Percentiles rank a stretch among this genome's conserved stretches.
These are phyloP conservation scores for Lactarius sanguifluus DNA, from an alignment of 768 basidiomycete genomes.

Conservation along the genomic window DNA sequence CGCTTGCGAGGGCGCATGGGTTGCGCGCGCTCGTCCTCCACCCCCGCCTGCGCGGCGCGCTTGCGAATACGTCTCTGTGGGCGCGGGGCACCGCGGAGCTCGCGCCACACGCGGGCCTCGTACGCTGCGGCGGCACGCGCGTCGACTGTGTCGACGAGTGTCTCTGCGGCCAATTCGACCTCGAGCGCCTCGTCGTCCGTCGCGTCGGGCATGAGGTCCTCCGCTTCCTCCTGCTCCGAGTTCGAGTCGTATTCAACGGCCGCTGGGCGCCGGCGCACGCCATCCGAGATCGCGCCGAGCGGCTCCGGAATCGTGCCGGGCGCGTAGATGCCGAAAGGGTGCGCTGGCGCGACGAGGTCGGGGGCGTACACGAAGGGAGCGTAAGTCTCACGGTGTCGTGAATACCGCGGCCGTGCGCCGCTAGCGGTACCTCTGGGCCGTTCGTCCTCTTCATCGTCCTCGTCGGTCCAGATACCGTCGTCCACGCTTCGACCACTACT, in stretches of 20 bases:
- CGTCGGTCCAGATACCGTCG: conserved; percentile 19
- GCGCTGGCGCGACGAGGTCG: conserved; percentile 24
- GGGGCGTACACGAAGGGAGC: conserved; percentile 41
- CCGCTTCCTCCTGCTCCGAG: not conserved
- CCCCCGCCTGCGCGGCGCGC: not conserved
- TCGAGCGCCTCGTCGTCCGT: conserved; percentile 42
- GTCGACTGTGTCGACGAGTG: conserved; percentile 42
- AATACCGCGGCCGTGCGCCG: conserved; percentile 13
- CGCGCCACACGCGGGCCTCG: conserved; percentile 46
- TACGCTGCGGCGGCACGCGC: conserved; percentile 34
- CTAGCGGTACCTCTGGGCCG: not conserved
- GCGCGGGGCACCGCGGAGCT: not conserved
- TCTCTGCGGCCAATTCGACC: conserved; percentile 47
- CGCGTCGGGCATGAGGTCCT: conserved; percentile 34
- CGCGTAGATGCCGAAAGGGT: conserved; percentile 34
- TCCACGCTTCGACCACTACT: not conserved
- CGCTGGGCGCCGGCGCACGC: conserved; percentile 20
- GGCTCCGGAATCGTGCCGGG: conserved; percentile 12
- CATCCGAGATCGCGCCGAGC: not conserved
- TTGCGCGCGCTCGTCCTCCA: not conserved
- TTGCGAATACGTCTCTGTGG: not conserved
- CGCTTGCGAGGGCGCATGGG: conserved; percentile 7
- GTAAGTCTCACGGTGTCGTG: conserved; percentile 37
- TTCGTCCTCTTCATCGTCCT: conserved; percentile 21
- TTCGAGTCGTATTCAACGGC: conserved; percentile 14